Conservation (phyloP, 2,329 filamentous ascomycete genomes). For the Colletotrichum truncatum region DNA sequence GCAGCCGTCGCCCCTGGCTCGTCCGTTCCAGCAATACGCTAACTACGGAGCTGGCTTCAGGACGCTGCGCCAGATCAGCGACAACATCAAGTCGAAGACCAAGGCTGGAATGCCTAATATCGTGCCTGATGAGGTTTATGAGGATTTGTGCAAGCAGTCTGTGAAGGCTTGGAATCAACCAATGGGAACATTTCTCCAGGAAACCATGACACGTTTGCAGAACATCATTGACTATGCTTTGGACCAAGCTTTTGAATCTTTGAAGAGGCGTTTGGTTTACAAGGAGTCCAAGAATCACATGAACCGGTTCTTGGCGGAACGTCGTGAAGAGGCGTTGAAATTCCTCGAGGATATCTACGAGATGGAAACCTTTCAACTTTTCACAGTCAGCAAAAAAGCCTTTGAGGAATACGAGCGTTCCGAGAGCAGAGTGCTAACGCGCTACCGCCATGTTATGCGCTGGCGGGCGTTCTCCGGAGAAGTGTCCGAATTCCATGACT, state of each 20-base stretch:
- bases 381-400: slow-evolving; percentile 63
- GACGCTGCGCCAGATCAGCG: slow-evolving; percentile 60
- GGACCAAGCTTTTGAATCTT: slow-evolving; percentile 52
- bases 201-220: slow-evolving; percentile 59
- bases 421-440: slow-evolving; percentile 55
- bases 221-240: slow-evolving; percentile 56
- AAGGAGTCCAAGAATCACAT: slow-evolving; percentile 55
- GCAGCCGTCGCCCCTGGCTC: slow-evolving; percentile 22
- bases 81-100: slow-evolving; percentile 63
- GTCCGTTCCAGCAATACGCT: slow-evolving; percentile 49
- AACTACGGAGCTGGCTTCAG: slow-evolving; percentile 50
- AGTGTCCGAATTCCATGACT: slow-evolving; percentile 40
- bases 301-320: slow-evolving; percentile 51
- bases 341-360: slow-evolving; percentile 56
- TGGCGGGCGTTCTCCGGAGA: slow-evolving; percentile 51
- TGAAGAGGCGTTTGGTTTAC: slow-evolving; percentile 61
- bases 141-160: slow-evolving; percentile 64
- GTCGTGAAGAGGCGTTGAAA: slow-evolving; percentile 43
- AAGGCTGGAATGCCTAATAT: slow-evolving; percentile 67
- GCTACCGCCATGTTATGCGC: slow-evolving; percentile 59
- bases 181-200: slow-evolving; percentile 56
- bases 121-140: slow-evolving; percentile 68
- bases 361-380: slow-evolving; percentile 64
- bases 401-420: slow-evolving; percentile 55
- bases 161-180: slow-evolving; percentile 67